Base-by-base conservation (phyloP, 2,329 filamentous ascomycete genomes). In the Colletotrichum caudatum region DNA sequence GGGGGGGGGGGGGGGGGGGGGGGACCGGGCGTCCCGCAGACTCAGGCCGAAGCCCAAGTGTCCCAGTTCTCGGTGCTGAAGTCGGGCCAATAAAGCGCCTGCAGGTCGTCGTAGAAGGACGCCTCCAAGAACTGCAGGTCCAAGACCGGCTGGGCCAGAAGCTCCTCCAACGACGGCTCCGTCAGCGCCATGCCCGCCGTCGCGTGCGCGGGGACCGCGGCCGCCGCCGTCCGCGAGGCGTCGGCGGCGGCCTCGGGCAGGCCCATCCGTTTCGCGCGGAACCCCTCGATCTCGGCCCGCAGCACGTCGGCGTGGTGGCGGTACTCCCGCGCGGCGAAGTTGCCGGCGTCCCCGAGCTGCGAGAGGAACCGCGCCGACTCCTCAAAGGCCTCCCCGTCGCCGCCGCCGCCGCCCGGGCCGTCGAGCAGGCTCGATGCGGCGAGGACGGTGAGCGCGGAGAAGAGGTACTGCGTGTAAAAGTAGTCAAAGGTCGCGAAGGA, bases 401-500 rank as follows among this genome's bases (percentile, higher is more conserved):
- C 76, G 12, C 76, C 14, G 78, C 74, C 5, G 78, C 9, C 37
- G 14, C 14, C 39, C 8, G 3, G 75, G 0, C 77, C 74, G 8
- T 75, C 76, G 0, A 84, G 75, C 0, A 85, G 74, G 46, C 81
- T 83, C 3, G 84, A 84, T 2, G 85, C 78, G 1, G 82, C 83
- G 1, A 86, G 79, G 8, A 85, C 79, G 0, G 81, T 83, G 1
- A 82, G 79, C 0, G 83, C 80, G 0, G 84, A 83, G 73, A 86
- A 86, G n/a, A 86, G 80, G 46, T 84, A 85, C 59, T 85, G 83
- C 0, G 82, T 81, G 75, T 82, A 80, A 65, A 82, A 83, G 74
- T 84, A 85, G 70, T 85, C 84, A 63, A 86, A 84, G 0, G 81
- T 85, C 0, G 80, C 77, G 64, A 86, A 85, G 0, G 83, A 81